Evolutionary conservation across 225 moss, liverwort and hornwort species (phyloP).

Genomic region (Marchantia paleacea): DNA sequence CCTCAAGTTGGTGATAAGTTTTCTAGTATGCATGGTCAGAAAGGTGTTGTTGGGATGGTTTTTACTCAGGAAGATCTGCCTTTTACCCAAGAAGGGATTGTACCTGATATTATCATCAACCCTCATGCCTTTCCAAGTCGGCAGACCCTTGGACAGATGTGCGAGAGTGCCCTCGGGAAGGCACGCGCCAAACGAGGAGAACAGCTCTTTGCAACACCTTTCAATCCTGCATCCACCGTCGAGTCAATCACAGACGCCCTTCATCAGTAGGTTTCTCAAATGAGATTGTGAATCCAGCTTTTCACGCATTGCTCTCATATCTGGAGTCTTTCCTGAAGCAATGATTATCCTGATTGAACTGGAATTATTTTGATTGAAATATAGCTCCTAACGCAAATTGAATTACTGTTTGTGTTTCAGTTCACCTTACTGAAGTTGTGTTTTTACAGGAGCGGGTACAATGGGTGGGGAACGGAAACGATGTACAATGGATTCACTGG

Average conservation of each 20-base stretch:
- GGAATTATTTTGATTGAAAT: not conserved
- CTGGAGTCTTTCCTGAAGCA: not conserved
- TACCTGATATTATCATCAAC: conserved; percentile 84
- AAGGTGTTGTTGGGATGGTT: conserved; percentile 77
- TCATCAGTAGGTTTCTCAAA: conserved; percentile 49
- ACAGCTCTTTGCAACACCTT: conserved; percentile 61
- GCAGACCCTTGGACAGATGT: conserved; percentile 82
- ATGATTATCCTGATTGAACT: not conserved
- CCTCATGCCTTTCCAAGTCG: conserved; percentile 82
- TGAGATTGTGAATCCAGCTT: not conserved
- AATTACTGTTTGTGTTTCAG: not conserved
- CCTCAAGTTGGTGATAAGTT: conserved; percentile 88
- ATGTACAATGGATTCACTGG: conserved; percentile 79
- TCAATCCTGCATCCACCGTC: conserved; percentile 45
- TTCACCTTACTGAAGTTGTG: not conserved
- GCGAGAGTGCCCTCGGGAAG: conserved; percentile 70
- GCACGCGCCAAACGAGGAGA: conserved; percentile 52
- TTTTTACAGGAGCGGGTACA: conserved; percentile 43
- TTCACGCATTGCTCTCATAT: not conserved
- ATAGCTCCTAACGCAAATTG: not conserved
- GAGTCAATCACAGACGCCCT: conserved; percentile 57
- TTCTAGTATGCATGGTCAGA: conserved; percentile 90
- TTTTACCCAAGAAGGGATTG: conserved; percentile 77
- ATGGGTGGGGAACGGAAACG: conserved; percentile 59
- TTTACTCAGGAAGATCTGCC: conserved; percentile 84